Evolutionary conservation across 2,329 filamentous ascomycete genomes (phyloP), one percentile per base, ranked within the genome.

Genomic region (Diatrype stigma): DNA sequence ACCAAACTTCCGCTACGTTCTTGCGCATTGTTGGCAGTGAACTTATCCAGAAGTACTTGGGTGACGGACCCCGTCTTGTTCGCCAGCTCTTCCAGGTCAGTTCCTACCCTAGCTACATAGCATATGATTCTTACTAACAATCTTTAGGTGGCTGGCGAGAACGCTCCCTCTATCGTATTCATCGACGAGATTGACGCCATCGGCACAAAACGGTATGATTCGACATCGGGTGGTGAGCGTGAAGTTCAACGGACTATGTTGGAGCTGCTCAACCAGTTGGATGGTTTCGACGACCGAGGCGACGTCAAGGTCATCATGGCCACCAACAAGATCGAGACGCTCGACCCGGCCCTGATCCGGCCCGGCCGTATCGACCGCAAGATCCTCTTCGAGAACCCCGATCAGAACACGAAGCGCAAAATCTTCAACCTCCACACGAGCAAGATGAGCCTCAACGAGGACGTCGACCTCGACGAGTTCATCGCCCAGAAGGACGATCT

Each of bases 271-370:
- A 99, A 99, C 73, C 94, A 99, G 76, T 85, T 99, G 8, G 94
- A 99, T 69, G 94, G 94, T 64, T 99, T 99, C 74, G 94, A 99
- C 67, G 95, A 99, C 71, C 89, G 94, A 54, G 95, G 94, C 61
- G 94, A 99, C 68, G 93, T 99, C 73, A 99, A 99, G 79, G 94
- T 99, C 55, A 93, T 99, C 71, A 97, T 99, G 92, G 95, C 94
- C 12, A 99, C 94, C 60, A 99, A 99, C 85, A 99, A 99, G 83
- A 99, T 99, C 61, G 95, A 99, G 61, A 96, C 90, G 3, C 80
- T 99, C 26, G 95, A 99, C 67, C 94, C 94, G 50, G 94, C 94
- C 17, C 79, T 99, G 61, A 99, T 99, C 67, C 87, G 94, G 60
- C 94, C 94, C 42, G 94, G 94, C 57, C 92, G 94, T 80, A 99